Evolutionary conservation across 148 eudicot genomes (phyloP), one percentile per base, ranked within the genome.

Genomic region (Diospyros lotus): DNA sequence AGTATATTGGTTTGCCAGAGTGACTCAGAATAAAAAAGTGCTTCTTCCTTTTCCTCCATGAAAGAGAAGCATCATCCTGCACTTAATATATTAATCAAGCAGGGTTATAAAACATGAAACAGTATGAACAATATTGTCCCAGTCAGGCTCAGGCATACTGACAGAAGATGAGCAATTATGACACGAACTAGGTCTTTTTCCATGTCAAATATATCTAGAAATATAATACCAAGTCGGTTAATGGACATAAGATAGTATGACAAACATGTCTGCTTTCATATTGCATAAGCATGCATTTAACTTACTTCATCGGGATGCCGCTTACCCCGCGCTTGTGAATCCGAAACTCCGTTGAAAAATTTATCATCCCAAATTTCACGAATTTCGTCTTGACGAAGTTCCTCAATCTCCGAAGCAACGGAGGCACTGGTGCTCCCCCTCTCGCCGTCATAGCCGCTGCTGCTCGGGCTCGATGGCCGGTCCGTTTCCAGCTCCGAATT

Each of bases 1-100:
- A 95, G 80, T 92, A 95, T 68, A 95, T 95, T 2, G 98, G 98
- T 82, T 95, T 95, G 7, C 98, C 98, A 14, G 97, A 92, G 85
- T 95, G 72, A 78, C 98, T 95, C 79, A 95, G 82, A 55, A 95
- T 81, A 75, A 95, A 85, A 76, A 82, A 90, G 81, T 95, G 98
- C 53, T 95, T 95, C 79, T 89, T 95, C 80, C 98, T 85, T 79
- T 88, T 87, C 90, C 98, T 92, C 98, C 98, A 94, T 9, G 97
- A 90, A 58, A 88, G 43, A 68, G 97, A 90, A 72, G 91, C 88
- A 75, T 95, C 98, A 77, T 95, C 98, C 97, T 94, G 91, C 84
- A 86, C 61, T 74, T 72, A 59, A 84, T 14, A 74, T 59, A 70
- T 74, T 68, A 73, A 69, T 76, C 61, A 69, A 71, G 66, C 44